Conservation (phyloP, 768 basidiomycete genomes). For the Harrya chromipes region DNA sequence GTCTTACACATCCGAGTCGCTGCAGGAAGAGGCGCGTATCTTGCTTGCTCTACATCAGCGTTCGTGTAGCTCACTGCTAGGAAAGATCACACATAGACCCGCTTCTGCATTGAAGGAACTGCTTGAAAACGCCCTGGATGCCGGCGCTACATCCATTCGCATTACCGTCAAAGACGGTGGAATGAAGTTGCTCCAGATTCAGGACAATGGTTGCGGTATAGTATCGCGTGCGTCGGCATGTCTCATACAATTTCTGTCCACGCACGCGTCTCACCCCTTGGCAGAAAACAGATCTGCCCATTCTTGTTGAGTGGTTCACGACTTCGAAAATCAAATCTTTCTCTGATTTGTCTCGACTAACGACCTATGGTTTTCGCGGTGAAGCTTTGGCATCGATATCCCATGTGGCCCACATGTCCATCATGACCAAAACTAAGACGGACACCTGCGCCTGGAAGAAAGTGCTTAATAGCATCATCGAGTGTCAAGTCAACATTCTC, state of each 20-base stretch:
- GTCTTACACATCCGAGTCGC: no score
- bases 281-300: conserved; percentile 83
- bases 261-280: neutral
- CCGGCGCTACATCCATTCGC: conserved; percentile 81
- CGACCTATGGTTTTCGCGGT: conserved; percentile 95
- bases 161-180: conserved; percentile 94
- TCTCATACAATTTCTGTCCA: neutral
- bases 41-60: neutral
- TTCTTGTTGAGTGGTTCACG: conserved; percentile 92
- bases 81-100: conserved; percentile 82
- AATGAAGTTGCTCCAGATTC: conserved; percentile 90
- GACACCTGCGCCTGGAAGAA: conserved; percentile 93
- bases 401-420: conserved; percentile 84
- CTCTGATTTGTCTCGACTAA: conserved; percentile 77
- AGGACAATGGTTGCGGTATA: conserved; percentile 97
- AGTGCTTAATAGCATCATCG: conserved; percentile 29
- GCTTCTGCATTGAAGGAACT: conserved; percentile 95
- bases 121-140: conserved; percentile 94
- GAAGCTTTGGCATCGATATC: conserved; percentile 97
- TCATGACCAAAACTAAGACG: conserved; percentile 84
- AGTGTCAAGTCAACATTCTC: conserved; percentile 4
- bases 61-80: conserved; percentile 16
- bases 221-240: conserved; percentile 53
- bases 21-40: conserved; percentile 58
- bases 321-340: conserved; percentile 90